Evolutionary conservation across 306 rosid genomes (phyloP).

Genomic region (Cicer arietinum): DNA sequence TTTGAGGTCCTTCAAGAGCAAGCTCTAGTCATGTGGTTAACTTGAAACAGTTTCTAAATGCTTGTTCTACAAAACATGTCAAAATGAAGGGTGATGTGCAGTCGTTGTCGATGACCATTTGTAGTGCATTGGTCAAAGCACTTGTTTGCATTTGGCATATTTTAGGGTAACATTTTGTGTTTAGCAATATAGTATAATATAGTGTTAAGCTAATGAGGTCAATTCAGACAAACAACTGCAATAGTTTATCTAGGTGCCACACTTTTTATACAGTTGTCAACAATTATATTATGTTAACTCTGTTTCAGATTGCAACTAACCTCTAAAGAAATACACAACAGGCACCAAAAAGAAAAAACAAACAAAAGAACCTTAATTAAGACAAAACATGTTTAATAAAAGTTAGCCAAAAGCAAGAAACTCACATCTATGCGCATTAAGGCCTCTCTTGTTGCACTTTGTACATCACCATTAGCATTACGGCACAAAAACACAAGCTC

Average conservation of each 20-base stretch:
- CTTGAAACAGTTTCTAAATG: background rate
- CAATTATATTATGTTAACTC: background rate
- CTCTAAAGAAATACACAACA: constrained; percentile 12
- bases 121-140: background rate
- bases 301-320: constrained; percentile 30
- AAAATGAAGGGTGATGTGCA: background rate
- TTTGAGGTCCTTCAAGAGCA: background rate
- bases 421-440: constrained; percentile 68
- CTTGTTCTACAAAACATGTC: background rate
- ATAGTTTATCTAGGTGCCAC: background rate
- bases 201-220: background rate
- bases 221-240: background rate
- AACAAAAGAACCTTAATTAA: constrained; percentile 21
- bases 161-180: background rate
- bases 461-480: constrained; percentile 64
- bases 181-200: background rate
- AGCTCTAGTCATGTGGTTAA: background rate
- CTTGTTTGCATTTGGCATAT: background rate
- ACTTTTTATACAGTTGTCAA: background rate
- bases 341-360: background rate
- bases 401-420: constrained; percentile 39
- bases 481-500: constrained; percentile 67
- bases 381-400: constrained; percentile 2
- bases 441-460: constrained; percentile 72
- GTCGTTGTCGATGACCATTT: background rate